phyloP scores from a whole-genome alignment of 208 protist species.

The Plasmodiophora brassicae region DNA sequence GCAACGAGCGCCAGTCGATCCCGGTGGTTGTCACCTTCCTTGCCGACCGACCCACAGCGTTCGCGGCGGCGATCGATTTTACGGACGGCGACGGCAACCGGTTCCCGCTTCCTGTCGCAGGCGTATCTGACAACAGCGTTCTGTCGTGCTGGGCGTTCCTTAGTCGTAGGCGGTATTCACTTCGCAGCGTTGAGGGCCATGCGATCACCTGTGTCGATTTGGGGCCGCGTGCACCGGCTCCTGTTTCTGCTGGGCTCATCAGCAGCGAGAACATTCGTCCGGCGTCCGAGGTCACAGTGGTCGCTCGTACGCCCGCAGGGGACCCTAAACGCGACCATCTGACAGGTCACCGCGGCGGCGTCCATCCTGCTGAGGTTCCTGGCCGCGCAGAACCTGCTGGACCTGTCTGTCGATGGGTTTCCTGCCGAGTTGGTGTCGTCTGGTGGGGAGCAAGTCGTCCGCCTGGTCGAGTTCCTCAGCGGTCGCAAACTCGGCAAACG shows the following conservation, averaged over 20 bases:
- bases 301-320: neutral
- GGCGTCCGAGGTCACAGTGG: neutral
- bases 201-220: constrained; percentile 4
- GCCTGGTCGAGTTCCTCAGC: neutral
- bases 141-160: neutral
- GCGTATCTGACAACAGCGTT: neutral
- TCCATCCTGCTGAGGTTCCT: neutral
- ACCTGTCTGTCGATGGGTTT: neutral
- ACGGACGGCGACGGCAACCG: neutral
- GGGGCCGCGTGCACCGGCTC: neutral
- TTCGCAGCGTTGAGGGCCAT: neutral
- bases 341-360: neutral
- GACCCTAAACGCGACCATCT: neutral
- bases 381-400: neutral
- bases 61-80: neutral
- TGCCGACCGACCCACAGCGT: neutral
- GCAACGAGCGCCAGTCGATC: neutral
- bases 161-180: neutral
- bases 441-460: neutral
- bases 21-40: neutral
- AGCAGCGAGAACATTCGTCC: neutral
- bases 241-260: neutral
- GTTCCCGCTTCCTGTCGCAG: neutral
- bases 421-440: neutral
- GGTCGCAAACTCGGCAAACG: neutral